Evolutionary conservation across 306 rosid genomes (phyloP), one percentile per base, ranked within the genome.

Genomic region (Casuarina cunninghamiana): DNA sequence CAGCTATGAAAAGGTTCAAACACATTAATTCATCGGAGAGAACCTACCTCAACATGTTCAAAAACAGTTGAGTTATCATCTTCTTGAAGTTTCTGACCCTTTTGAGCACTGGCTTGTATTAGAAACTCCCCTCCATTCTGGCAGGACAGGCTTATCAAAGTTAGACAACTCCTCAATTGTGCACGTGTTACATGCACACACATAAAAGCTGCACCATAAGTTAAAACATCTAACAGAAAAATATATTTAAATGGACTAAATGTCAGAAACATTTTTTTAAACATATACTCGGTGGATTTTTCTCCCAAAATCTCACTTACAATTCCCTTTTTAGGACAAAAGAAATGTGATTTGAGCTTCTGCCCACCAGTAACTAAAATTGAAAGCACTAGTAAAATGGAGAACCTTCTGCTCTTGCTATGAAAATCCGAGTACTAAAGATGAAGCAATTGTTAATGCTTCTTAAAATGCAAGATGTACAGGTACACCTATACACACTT

Each of bases 101-200:
- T 96, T 72, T 83, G 93, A 73, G 94, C 89, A 83, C 93, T 96
- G 77, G 97, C 98, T 85, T 96, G 98, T 75, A 96, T 88, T 37
- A 96, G 87, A 86, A 91, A 96, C 83, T 84, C 93, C 41, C 82
- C 89, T 63, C 89, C 91, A 77, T 76, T 83, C 91, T 85, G 79
- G 17, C 71, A 81, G 72, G 74, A 77, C 75, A 76, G 38, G 16
- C 37, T 13, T 62, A 9, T 37, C 69, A 37, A 38, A 32, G 62
- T 19, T 38, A 62, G 43, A 62, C 35, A 62, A 62, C 19, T 37
- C 32, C 32, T 26, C 32, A 26, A 0, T 26, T 26, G 32, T 0
- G 32, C 32, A 26, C 32, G 32, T 26, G 32, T 26, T 26, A 10
- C 8, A 10, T 58, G 39, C 6, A 15, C 8, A 53, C 12, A 6